These are phyloP conservation scores for Staphylotrichum longicolle DNA, from an alignment of 495 filamentous ascomycete genomes.

Conservation along the genomic window DNA sequence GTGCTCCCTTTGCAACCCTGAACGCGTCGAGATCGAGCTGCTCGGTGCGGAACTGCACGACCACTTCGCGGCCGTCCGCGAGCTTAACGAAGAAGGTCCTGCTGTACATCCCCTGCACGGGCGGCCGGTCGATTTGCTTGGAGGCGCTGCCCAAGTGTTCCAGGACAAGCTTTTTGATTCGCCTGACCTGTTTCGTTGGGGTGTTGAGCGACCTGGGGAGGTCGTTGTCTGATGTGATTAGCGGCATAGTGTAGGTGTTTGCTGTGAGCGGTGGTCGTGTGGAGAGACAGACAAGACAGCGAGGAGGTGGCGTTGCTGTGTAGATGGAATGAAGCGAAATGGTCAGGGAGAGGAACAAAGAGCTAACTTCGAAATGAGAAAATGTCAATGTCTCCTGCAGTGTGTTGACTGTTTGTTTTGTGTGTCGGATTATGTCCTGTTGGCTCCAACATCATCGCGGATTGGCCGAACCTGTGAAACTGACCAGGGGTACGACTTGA, in stretches of 20 bases:
- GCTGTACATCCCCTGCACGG: conserved; percentile 17
- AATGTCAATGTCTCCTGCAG: too few species aligned
- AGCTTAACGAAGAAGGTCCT: conserved; percentile 17
- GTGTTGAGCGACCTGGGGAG: conserved; percentile 18
- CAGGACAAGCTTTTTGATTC: conserved; percentile 9
- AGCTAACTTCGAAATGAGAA: too few species aligned
- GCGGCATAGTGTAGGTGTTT: conserved; percentile 5
- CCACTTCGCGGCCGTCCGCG: conserved; percentile 11
- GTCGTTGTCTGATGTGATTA: conserved; percentile 10
- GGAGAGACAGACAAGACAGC: too few species aligned
- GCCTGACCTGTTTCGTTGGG: conserved; percentile 13
- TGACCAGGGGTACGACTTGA: too few species aligned
- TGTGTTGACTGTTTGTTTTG: too few species aligned
- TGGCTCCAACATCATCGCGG: too few species aligned
- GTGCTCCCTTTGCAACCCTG: conserved; percentile 9
- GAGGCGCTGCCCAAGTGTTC: conserved; percentile 12
- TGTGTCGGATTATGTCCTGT: too few species aligned
- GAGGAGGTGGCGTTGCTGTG: too few species aligned
- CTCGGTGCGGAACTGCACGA: conserved; percentile 18
- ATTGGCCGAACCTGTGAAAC: too few species aligned
- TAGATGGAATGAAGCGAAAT: too few species aligned
- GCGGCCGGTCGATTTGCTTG: conserved; percentile 18
- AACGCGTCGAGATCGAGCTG: conserved; percentile 16
- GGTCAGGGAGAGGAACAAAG: too few species aligned
- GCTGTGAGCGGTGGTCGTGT: too few species aligned